Conservation (phyloP, 2,329 filamentous ascomycete genomes). For the Curvularia sp. region DNA sequence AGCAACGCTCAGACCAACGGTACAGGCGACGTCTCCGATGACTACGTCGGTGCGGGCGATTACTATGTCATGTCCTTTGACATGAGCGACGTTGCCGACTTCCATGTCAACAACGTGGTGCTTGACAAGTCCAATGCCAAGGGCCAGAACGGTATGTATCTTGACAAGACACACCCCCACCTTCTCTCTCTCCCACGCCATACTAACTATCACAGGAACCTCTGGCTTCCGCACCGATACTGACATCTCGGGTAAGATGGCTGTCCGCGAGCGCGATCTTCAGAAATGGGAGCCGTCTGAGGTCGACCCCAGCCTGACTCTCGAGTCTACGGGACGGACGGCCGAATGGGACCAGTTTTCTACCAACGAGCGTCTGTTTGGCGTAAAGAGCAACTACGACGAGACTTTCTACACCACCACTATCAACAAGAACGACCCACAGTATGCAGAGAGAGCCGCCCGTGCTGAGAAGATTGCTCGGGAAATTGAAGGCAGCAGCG, state of each 20-base stretch:
- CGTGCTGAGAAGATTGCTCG: constrained; percentile 80
- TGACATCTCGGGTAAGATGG: constrained; percentile 80
- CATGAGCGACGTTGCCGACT: constrained; percentile 65
- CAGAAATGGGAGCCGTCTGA: constrained; percentile 82
- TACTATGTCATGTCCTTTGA: constrained; percentile 67
- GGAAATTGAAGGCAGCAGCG: constrained; percentile 81
- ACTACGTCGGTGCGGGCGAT: constrained; percentile 57
- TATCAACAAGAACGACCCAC: constrained; percentile 83
- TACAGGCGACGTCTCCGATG: constrained; percentile 48
- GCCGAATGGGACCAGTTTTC: constrained; percentile 90
- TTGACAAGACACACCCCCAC: background rate
- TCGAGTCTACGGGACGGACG: constrained; percentile 64
- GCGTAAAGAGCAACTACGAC: constrained; percentile 87
- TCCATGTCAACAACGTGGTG: constrained; percentile 62
- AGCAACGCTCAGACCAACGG: constrained; percentile 57
- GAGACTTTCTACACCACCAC: constrained; percentile 93
- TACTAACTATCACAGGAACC: constrained; percentile 44
- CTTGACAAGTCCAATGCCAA: constrained; percentile 60
- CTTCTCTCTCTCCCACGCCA: constrained; percentile 60
- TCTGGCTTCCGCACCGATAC: constrained; percentile 82
- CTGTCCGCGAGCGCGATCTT: constrained; percentile 74
- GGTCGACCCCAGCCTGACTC: constrained; percentile 68
- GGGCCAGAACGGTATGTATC: constrained; percentile 64
- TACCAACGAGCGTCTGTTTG: constrained; percentile 85
- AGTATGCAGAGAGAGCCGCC: constrained; percentile 79